Evolutionary conservation across 129 eudicot species (phyloP).

Genomic region (Tanacetum coccineum): DNA sequence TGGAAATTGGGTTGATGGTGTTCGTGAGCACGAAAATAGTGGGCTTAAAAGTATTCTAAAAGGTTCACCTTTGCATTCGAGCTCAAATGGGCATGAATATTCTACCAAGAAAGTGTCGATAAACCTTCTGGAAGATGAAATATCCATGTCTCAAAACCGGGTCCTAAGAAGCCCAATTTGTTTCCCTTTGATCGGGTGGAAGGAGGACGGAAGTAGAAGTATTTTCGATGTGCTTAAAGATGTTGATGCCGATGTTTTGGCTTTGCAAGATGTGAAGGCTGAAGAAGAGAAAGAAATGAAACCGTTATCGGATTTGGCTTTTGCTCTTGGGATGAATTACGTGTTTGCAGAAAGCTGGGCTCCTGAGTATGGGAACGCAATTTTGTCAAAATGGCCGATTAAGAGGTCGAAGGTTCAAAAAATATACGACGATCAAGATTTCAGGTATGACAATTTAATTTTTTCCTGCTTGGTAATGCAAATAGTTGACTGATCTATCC

Average conservation of each 20-base stretch:
- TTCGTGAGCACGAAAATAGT: conserved; percentile 29
- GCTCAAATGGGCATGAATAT: conserved; percentile 21
- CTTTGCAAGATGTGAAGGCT: conserved; percentile 93
- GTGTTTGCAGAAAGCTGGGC: conserved; percentile 99
- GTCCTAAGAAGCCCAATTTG: conserved; percentile 75
- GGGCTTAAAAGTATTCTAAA: conserved; percentile 66
- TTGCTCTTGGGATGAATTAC: conserved; percentile 79
- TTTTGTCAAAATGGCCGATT: conserved; percentile 88
- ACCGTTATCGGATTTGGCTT: conserved; percentile 82
- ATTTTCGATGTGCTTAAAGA: conserved; percentile 79
- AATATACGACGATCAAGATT: conserved; percentile 72
- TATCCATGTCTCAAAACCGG: conserved; percentile 69
- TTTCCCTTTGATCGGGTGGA: conserved; percentile 59
- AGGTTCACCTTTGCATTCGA: conserved; percentile 53
- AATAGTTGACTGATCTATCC: not conserved
- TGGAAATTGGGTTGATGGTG: conserved; percentile 37
- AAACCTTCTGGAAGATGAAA: conserved; percentile 89
- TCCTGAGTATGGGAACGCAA: conserved; percentile 90
- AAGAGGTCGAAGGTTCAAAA: conserved; percentile 73
- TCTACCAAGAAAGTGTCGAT: conserved; percentile 49
- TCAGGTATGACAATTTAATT: conserved; percentile 41
- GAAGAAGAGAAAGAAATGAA: conserved; percentile 76
- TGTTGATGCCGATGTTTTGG: conserved; percentile 84
- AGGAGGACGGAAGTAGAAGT: conserved; percentile 49
- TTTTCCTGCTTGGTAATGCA: no score